A percentile compares a stretch with the other conserved stretches of the same genome.
phyloP scores from a whole-genome alignment of 2,329 filamentous ascomycete genomes.

The Shiraia sp. region DNA sequence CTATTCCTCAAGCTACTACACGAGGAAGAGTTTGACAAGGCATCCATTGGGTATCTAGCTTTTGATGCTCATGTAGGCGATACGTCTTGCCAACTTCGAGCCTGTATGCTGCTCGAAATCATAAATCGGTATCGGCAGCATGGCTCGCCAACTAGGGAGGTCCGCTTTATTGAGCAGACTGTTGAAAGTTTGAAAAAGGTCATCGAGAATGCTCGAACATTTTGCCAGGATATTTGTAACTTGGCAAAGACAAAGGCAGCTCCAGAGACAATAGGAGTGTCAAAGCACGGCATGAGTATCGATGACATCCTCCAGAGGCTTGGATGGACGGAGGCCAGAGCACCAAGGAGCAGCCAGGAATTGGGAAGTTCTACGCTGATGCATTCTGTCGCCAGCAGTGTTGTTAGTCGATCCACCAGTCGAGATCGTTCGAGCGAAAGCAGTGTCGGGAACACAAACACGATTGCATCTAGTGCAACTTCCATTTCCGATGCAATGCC shows the following conservation, averaged over 20 bases:
- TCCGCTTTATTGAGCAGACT: neutral
- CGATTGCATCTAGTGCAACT: neutral
- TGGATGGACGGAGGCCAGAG: neutral
- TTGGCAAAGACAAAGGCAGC: neutral
- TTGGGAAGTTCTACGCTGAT: neutral
- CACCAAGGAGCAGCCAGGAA: neutral
- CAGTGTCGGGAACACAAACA: constrained; percentile 1
- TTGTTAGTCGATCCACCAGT: neutral
- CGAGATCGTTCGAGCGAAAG: neutral
- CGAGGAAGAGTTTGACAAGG: neutral
- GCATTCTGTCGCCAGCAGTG: neutral
- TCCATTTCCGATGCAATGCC: neutral
- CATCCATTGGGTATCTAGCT: neutral
- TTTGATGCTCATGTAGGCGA: constrained; percentile 10
- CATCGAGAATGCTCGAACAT: neutral
- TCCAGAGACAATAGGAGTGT: neutral
- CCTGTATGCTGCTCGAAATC: constrained; percentile 8
- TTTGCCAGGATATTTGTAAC: neutral
- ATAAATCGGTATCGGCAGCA: constrained; percentile 1
- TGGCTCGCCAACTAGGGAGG: neutral
- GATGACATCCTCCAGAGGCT: constrained; percentile 1
- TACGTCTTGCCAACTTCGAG: constrained; percentile 9
- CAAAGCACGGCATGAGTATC: constrained; percentile 1
- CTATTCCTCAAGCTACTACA: neutral
- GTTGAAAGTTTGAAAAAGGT: neutral